Base-by-base conservation (phyloP, 306 rosid species). In the Urtica urens region DNA sequence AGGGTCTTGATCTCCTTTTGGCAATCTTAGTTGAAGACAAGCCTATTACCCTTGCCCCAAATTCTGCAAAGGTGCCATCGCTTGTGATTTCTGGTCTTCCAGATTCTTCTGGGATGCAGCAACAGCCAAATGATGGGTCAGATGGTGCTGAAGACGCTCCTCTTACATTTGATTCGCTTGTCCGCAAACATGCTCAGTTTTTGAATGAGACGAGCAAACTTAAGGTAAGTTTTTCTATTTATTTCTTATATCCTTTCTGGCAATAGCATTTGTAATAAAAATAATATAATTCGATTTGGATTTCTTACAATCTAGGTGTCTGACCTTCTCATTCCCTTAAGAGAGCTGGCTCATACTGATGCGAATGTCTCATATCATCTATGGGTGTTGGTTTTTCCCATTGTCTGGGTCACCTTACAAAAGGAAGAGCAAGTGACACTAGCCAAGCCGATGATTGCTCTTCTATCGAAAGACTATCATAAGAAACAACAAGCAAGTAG, bases 311-410 rank as follows among this genome's bases (percentile, higher is more conserved):
- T 29, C 20, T 67, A 90, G 99, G 96, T 92, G 53, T 79, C 79
- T 61, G 86, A 92, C 78, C 93, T 92, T 29, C 73, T 92, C 56
- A 73, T 73, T 73, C 96, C 99, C 10, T 60, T 92, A 69, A 69
- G 99, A 76, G 99, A 92, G 75, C 68, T 92, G 59, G 99, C 99
- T 53, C 94, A 92, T 73, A 76, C 76, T 28, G 99, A 92, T 58
- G 93, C 99, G 34, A 92, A 92, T 82, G 96, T 92, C 18, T 95
- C 99, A 13, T 92, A 92, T 59, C 99, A 92, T 78, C 69, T 92
- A 65, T 92, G 99, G 99, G 99, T 92, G 54, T 67, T 92, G 75
- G 99, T 92, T 23, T 92, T 92, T 69, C 99, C 99, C 43, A 92
- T 92, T 63, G 99, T 86, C 46, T 92, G 99, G 99, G 93, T 85